phyloP scores from a whole-genome alignment of 1,139 yeast species.

The Yamadazyma songkhlaensis region DNA sequence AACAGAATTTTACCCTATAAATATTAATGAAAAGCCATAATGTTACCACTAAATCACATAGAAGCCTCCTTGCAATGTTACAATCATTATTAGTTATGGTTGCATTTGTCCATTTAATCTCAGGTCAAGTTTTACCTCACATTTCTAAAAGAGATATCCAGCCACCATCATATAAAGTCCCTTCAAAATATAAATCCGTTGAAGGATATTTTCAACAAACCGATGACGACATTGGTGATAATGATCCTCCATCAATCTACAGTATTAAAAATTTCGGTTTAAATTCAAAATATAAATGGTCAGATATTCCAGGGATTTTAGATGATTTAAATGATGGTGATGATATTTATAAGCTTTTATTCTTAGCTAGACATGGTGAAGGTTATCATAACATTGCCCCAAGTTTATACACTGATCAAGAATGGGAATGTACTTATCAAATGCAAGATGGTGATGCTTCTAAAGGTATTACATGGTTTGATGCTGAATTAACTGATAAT shows the following conservation, averaged over 20 bases:
- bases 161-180: neutral
- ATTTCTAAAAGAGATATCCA: neutral
- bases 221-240: slow-evolving; percentile 2
- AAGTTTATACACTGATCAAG: slow-evolving; percentile 12
- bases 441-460: slow-evolving; percentile 26
- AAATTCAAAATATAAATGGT: slow-evolving; percentile 10
- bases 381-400: slow-evolving; percentile 39
- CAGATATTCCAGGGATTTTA: slow-evolving; percentile 10
- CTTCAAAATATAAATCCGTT: slow-evolving; percentile 4
- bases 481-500: slow-evolving; percentile 31
- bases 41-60: too few relatives aligned
- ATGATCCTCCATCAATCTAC: slow-evolving; percentile 3
- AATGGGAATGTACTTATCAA: slow-evolving; percentile 37
- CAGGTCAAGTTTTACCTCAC: slow-evolving; percentile 2
- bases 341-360: slow-evolving; percentile 25
- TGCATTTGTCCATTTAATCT: too few relatives aligned
- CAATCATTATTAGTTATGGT: too few relatives aligned
- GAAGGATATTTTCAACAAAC: slow-evolving; percentile 6
- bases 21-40: too few relatives aligned
- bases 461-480: slow-evolving; percentile 30
- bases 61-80: too few relatives aligned
- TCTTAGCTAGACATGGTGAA: slow-evolving; percentile 41
- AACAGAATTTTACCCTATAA: too few relatives aligned
- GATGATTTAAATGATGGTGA: slow-evolving; percentile 12
- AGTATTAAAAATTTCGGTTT: slow-evolving; percentile 6